These are phyloP conservation scores for Cladosporium cucumerinum DNA, from an alignment of 2,329 filamentous ascomycete species.

Conservation along the genomic window DNA sequence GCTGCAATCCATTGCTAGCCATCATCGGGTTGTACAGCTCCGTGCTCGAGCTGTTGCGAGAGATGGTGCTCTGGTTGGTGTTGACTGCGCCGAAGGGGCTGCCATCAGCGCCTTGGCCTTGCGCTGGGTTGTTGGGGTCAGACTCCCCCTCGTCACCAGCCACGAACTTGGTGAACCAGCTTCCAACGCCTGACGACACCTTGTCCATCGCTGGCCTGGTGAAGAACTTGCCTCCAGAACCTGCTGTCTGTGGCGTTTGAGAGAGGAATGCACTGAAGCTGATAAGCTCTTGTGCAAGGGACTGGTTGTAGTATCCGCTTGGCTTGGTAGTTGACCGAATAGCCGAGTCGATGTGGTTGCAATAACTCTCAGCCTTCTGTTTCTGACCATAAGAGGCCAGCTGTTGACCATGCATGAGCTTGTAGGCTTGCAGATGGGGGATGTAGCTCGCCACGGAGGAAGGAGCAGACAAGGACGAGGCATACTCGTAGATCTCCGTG, in stretches of 20 bases:
- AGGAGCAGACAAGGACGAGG: conserved; percentile 63
- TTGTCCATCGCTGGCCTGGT: conserved; percentile 94
- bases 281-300: conserved; percentile 72
- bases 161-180: conserved; percentile 94
- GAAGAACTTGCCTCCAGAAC: conserved; percentile 64
- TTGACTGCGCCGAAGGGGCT: conserved; percentile 82
- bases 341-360: conserved; percentile 72
- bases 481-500: conserved; percentile 96
- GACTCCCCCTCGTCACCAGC: conserved; percentile 79
- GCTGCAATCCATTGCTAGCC: conserved; percentile 33
- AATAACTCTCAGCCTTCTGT: conserved; percentile 85
- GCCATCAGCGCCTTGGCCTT: conserved; percentile 54
- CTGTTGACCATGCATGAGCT: conserved; percentile 79
- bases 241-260: conserved; percentile 75
- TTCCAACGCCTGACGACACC: conserved; percentile 85
- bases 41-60: conserved; percentile 61
- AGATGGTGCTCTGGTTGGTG: conserved; percentile 53
- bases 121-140: conserved; percentile 49
- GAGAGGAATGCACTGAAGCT: conserved; percentile 80
- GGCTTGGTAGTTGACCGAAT: conserved; percentile 78
- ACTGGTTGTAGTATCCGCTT: conserved; percentile 79
- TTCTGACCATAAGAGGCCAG: conserved; percentile 80
- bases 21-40: conserved; percentile 67
- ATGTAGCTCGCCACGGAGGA: conserved; percentile 44
- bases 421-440: conserved; percentile 86